A percentile compares a stretch with the other conserved stretches of the same genome.
These are phyloP conservation scores for Colletotrichum musae DNA, from an alignment of 2,329 filamentous ascomycete species.

Conservation along the genomic window DNA sequence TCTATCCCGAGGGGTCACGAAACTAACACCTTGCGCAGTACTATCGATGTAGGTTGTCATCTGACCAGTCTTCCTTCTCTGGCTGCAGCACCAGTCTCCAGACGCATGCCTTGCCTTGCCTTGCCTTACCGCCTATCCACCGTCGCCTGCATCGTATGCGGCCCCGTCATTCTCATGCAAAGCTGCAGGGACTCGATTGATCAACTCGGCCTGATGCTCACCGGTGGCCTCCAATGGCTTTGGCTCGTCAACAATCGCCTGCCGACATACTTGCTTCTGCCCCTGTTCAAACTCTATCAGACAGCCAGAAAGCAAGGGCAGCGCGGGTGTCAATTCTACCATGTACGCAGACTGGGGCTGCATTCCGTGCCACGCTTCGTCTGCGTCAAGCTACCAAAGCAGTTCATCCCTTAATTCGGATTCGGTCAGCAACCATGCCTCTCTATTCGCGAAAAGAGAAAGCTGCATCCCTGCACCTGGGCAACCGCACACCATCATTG, in stretches of 20 bases:
- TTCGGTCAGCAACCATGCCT: slow-evolving; percentile 4
- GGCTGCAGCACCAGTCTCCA: slow-evolving; percentile 24
- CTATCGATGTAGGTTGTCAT: slow-evolving; percentile 7
- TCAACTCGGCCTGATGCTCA: slow-evolving; percentile 16
- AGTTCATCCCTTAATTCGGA: slow-evolving; percentile 33
- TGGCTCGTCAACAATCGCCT: not conserved
- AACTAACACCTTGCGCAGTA: slow-evolving; percentile 14
- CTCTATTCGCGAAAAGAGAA: not conserved
- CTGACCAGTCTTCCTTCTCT: slow-evolving; percentile 33
- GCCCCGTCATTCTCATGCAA: slow-evolving; percentile 15
- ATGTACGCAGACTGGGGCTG: slow-evolving; percentile 4
- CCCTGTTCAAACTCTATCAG: slow-evolving; percentile 13
- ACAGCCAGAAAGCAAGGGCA: slow-evolving; percentile 4
- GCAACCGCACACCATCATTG: slow-evolving; percentile 13
- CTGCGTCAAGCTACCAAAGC: slow-evolving; percentile 8
- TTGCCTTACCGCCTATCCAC: slow-evolving; percentile 10
- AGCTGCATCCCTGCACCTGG: slow-evolving; percentile 16
- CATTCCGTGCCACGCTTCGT: slow-evolving; percentile 20
- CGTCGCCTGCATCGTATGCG: slow-evolving; percentile 1
- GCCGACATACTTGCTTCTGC: not conserved
- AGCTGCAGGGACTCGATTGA: slow-evolving; percentile 22
- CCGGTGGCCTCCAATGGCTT: not conserved
- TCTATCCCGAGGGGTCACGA: slow-evolving; percentile 9
- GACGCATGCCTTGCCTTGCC: slow-evolving; percentile 5
- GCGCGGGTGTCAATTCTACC: slow-evolving; percentile 5